Evolutionary conservation across 345 rosid genomes (phyloP).

Genomic region (Turritis glabra): DNA sequence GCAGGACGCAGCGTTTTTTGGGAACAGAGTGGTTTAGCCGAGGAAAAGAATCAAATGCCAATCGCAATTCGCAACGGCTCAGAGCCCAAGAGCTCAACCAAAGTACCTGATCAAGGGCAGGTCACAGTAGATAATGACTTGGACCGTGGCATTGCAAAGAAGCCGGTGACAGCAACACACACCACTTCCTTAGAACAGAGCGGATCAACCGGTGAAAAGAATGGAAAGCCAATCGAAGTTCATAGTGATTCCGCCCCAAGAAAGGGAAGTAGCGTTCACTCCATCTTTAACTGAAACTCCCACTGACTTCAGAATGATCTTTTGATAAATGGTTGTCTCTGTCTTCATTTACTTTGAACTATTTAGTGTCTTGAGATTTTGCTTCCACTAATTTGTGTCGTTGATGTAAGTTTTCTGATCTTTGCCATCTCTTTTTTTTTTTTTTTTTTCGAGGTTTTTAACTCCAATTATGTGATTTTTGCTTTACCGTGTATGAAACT

Average conservation of each 20-base stretch:
- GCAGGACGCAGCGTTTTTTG: neutral
- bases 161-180: conserved; percentile 14
- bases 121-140: neutral
- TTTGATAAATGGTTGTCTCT: neutral
- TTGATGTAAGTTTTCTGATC: neutral
- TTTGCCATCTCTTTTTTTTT: neutral
- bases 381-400: neutral
- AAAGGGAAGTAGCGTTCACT: conserved; percentile 13
- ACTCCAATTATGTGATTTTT: neutral
- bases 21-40: conserved; percentile 3
- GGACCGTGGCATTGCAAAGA: conserved; percentile 13
- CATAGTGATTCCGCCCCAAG: conserved; percentile 5
- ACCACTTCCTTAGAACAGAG: conserved; percentile 23
- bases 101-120: neutral
- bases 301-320: neutral
- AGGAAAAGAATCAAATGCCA: conserved; percentile 22
- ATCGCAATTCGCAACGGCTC: neutral
- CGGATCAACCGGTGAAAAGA: conserved; percentile 3
- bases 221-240: conserved; percentile 16
- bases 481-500: neutral
- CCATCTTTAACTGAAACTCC: neutral
- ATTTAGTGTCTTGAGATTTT: conserved; percentile 3
- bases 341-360: neutral
- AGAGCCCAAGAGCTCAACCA: conserved; percentile 26
- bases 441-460: neutral